phyloP scores from a whole-genome alignment of 1,284 basidiomycete species.

The Fomitopsis palustris region DNA sequence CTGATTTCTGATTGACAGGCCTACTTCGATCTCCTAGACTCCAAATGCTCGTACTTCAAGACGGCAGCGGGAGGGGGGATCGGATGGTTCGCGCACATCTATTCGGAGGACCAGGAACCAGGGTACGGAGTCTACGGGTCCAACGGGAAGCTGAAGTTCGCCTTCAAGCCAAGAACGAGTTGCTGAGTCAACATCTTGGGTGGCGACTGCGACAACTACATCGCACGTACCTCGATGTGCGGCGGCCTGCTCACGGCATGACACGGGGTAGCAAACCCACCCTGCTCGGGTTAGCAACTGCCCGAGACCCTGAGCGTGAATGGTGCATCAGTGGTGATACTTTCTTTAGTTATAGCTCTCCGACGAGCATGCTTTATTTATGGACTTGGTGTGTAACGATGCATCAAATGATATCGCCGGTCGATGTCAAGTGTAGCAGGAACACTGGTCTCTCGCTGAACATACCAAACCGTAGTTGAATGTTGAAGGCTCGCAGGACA shows the following conservation, averaged over 20 bases:
- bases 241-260: too few relatives aligned
- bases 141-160: slow-evolving; percentile 48
- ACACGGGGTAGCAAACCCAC: neutral
- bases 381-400: neutral
- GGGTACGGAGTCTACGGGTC: slow-evolving; percentile 62
- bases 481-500: neutral
- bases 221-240: too few relatives aligned
- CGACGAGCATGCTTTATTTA: too few relatives aligned
- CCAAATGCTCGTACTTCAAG: slow-evolving; percentile 60
- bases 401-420: neutral
- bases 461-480: neutral
- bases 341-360: too few relatives aligned
- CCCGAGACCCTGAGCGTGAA: too few relatives aligned
- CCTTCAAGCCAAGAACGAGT: slow-evolving; percentile 33
- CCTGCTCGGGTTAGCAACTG: too few relatives aligned
- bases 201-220: too few relatives aligned
- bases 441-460: neutral
- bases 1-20: slow-evolving; percentile 32
- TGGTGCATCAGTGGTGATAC: too few relatives aligned
- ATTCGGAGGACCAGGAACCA: slow-evolving; percentile 60
- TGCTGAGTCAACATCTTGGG: neutral
- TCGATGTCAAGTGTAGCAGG: neutral
- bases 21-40: slow-evolving; percentile 60
- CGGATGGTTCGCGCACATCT: slow-evolving; percentile 80
- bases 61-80: slow-evolving; percentile 53